Conservation (phyloP, 768 basidiomycete genomes). For the Mycena sanguinolenta region DNA sequence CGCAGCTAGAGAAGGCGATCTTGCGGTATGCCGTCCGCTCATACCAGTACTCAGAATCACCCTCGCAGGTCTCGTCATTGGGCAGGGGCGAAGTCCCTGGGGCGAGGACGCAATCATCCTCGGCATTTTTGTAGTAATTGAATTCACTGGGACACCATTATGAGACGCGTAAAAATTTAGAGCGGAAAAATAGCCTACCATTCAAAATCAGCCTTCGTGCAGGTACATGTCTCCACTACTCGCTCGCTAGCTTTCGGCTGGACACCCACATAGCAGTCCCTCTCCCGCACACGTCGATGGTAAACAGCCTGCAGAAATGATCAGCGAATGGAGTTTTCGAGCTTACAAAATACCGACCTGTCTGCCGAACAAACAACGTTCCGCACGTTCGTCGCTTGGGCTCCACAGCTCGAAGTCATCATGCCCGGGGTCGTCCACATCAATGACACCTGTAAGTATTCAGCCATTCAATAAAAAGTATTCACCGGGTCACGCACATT, state of each 20-base stretch:
- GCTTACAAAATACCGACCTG: constrained; percentile 63
- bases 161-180: neutral
- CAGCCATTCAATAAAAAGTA: constrained; percentile 8
- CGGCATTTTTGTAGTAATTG: constrained; percentile 80
- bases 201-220: constrained; percentile 87
- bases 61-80: constrained; percentile 69
- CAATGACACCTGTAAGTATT: constrained; percentile 77
- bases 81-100: constrained; percentile 74
- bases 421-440: constrained; percentile 76
- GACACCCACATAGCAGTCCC: constrained; percentile 88
- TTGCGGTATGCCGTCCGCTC: constrained; percentile 86
- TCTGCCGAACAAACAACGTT: constrained; percentile 87
- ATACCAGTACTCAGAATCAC: constrained; percentile 89
- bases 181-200: constrained; percentile 65
- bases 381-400: constrained; percentile 87
- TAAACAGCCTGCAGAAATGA: constrained; percentile 75
- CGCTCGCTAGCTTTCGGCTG: constrained; percentile 64
- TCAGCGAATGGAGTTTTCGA: neutral
- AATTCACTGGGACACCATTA: constrained; percentile 77
- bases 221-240: constrained; percentile 79
- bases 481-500: constrained; percentile 69
- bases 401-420: constrained; percentile 99
- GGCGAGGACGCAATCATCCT: constrained; percentile 83
- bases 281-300: constrained; percentile 86
- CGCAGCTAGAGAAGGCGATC: constrained; percentile 90